Percentiles rank a stretch among this genome's conserved stretches.
Conservation (phyloP, 306 rosid species). For the Phaseolus lunatus region DNA sequence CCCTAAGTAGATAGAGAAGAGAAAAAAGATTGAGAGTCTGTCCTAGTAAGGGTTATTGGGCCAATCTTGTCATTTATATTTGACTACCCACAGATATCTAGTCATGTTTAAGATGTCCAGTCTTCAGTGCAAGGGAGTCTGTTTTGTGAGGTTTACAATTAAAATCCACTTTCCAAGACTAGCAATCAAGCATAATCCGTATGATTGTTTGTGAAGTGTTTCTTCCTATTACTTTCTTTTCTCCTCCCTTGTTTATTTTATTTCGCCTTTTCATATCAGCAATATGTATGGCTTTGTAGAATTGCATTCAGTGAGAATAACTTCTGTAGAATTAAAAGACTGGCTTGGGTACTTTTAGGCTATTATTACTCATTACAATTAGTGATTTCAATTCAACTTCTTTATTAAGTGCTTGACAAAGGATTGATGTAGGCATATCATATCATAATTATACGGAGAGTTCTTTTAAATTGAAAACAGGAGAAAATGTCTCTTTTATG, state of each 20-base stretch:
- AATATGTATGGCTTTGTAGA: background rate
- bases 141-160: too few relatives aligned
- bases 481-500: background rate
- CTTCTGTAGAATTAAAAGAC: background rate
- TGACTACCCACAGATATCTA: too few relatives aligned
- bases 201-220: background rate
- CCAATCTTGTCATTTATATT: too few relatives aligned
- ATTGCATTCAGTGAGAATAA: background rate
- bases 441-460: background rate
- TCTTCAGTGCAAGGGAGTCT: too few relatives aligned
- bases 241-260: background rate
- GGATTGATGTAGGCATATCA: conserved; percentile 22
- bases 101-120: too few relatives aligned
- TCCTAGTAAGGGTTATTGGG: too few relatives aligned
- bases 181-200: background rate
- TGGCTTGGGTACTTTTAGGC: conserved; percentile 17
- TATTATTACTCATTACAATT: conserved; percentile 4
- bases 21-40: too few relatives aligned
- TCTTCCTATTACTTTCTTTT: background rate
- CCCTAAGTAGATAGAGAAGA: too few relatives aligned
- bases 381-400: conserved; percentile 23
- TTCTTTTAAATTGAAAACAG: too few relatives aligned
- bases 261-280: conserved; percentile 15
- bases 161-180: too few relatives aligned
- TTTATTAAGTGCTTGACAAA: background rate